Evolutionary conservation across 2,329 filamentous ascomycete genomes (phyloP).

Genomic region (Arthrobotrys pseudoclavata): DNA sequence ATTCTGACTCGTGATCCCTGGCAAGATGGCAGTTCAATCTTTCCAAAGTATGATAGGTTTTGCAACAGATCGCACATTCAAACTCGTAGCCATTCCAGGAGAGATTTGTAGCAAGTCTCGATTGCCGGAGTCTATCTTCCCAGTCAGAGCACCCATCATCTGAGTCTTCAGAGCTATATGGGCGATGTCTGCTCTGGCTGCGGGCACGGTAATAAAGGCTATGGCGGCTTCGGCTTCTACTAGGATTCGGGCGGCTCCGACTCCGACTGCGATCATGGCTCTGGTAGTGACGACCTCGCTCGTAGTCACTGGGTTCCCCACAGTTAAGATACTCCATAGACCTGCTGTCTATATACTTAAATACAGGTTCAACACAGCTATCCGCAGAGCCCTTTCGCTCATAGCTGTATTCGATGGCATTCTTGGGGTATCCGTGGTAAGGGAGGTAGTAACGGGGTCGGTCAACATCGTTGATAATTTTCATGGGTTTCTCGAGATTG

Average conservation of each 20-base stretch:
- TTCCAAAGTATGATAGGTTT: slow-evolving; percentile 45
- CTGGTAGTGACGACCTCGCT: slow-evolving; percentile 24
- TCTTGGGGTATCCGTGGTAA: slow-evolving; percentile 56
- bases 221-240: slow-evolving; percentile 48
- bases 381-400: slow-evolving; percentile 38
- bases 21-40: slow-evolving; percentile 55
- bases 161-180: slow-evolving; percentile 25
- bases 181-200: slow-evolving; percentile 51
- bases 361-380: slow-evolving; percentile 39
- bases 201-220: slow-evolving; percentile 44
- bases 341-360: slow-evolving; percentile 54
- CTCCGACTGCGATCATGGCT: slow-evolving; percentile 46
- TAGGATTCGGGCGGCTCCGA: slow-evolving; percentile 19
- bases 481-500: slow-evolving; percentile 56
- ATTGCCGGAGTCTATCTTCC: slow-evolving; percentile 53
- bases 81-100: slow-evolving; percentile 59
- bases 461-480: slow-evolving; percentile 52
- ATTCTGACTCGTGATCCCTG: slow-evolving; percentile 38
- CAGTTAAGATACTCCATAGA: slow-evolving; percentile 51
- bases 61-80: slow-evolving; percentile 55
- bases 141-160: slow-evolving; percentile 47
- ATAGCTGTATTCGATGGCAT: slow-evolving; percentile 54
- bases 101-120: slow-evolving; percentile 45
- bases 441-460: slow-evolving; percentile 48
- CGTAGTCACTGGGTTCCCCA: slow-evolving; percentile 33